Evolutionary conservation across 495 filamentous ascomycete genomes (phyloP).

Genomic region (Halenospora varia): DNA sequence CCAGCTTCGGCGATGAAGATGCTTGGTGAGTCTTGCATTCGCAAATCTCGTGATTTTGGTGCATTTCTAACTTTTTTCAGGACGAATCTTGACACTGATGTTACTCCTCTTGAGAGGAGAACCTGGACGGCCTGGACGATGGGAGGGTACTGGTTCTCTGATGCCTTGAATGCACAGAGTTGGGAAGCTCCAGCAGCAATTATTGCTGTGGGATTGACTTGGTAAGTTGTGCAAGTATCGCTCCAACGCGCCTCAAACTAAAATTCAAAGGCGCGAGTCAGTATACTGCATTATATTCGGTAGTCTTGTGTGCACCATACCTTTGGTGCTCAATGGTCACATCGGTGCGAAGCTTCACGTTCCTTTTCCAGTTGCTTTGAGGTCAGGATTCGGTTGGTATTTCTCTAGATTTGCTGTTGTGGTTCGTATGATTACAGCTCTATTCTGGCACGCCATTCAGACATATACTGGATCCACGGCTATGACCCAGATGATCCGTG

Average conservation of each 20-base stretch:
- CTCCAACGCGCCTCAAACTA: not conserved
- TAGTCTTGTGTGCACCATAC: constrained; percentile 35
- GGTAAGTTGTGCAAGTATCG: constrained; percentile 20
- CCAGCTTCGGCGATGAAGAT: constrained; percentile 35
- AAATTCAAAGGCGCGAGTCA: constrained; percentile 29
- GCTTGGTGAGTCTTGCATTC: constrained; percentile 23
- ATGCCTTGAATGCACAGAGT: constrained; percentile 39
- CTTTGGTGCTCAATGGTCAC: constrained; percentile 44
- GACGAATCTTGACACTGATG: constrained; percentile 43
- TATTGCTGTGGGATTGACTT: constrained; percentile 47
- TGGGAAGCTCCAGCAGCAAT: constrained; percentile 41
- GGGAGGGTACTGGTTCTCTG: constrained; percentile 45
- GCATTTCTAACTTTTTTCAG: constrained; percentile 7
- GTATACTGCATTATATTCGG: constrained; percentile 38
- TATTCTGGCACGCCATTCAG: constrained; percentile 46
- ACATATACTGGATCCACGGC: constrained; percentile 38
- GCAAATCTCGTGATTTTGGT: not conserved
- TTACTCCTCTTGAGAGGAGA: constrained; percentile 38
- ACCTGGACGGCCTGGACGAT: constrained; percentile 41
- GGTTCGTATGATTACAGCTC: constrained; percentile 37
- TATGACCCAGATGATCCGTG: constrained; percentile 37
- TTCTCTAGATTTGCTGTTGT: constrained; percentile 37
- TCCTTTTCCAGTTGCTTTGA: constrained; percentile 37
- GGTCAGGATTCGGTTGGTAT: constrained; percentile 40
- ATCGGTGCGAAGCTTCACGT: constrained; percentile 42